A percentile compares a stretch with the other conserved stretches of the same genome.
These are phyloP conservation scores for Lentinula sp. DNA, from an alignment of 768 basidiomycete species.

Conservation along the genomic window DNA sequence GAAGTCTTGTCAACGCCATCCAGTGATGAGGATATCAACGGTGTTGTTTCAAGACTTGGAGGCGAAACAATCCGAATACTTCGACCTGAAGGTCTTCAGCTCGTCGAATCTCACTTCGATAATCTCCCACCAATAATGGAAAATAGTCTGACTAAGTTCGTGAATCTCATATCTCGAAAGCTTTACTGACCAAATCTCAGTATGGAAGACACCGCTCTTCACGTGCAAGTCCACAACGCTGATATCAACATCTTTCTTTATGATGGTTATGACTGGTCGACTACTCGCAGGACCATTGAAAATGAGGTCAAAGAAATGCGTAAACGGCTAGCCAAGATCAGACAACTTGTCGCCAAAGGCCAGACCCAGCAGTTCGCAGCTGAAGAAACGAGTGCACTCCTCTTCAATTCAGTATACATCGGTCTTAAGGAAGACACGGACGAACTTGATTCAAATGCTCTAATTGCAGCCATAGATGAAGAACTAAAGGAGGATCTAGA, in stretches of 20 bases:
- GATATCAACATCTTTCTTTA: constrained; percentile 71
- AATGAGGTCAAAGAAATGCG: constrained; percentile 86
- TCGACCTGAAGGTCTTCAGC: constrained; percentile 51
- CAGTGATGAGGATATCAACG: constrained; percentile 23
- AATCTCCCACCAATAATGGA: constrained; percentile 50
- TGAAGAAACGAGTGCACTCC: constrained; percentile 65
- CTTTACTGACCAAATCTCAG: constrained; percentile 14
- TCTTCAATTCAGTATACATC: constrained; percentile 94
- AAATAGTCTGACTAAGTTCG: constrained; percentile 43
- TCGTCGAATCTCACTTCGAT: constrained; percentile 73
- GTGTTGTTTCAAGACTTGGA: constrained; percentile 55
- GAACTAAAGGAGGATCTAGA: constrained; percentile 77
- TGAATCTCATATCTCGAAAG: constrained; percentile 4
- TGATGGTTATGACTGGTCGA: constrained; percentile 92
- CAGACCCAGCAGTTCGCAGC: constrained; percentile 76
- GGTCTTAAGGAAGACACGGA: constrained; percentile 79
- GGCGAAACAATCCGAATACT: constrained; percentile 87
- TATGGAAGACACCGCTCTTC: constrained; percentile 41
- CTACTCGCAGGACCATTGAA: constrained; percentile 82
- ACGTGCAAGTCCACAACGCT: constrained; percentile 51
- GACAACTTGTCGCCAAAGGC: constrained; percentile 86
- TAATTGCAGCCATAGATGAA: constrained; percentile 90
- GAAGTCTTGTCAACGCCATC: constrained; percentile 17
- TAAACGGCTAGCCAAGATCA: constrained; percentile 78
- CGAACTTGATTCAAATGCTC: constrained; percentile 64